A percentile compares a stretch with the other conserved stretches of the same genome.
phyloP scores from a whole-genome alignment of 202 grass and related monocot genomes.

The Zoysia matrella region DNA sequence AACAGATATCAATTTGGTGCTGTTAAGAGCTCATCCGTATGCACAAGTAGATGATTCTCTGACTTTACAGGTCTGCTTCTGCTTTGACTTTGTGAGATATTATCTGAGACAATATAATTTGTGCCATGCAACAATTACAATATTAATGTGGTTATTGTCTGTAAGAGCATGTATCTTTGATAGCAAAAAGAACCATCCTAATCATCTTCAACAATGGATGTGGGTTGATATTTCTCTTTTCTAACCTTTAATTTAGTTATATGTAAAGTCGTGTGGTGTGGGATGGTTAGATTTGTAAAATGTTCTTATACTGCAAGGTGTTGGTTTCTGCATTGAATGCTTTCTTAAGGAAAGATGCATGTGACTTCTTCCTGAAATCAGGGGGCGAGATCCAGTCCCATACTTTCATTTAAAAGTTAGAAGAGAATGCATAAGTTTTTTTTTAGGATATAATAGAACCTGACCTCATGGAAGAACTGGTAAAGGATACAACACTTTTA shows the following conservation, averaged over 20 bases:
- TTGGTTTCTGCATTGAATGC: conserved; percentile 5
- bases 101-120: background rate
- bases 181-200: conserved; percentile 4
- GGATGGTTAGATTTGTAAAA: conserved; percentile 16
- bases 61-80: conserved; percentile 73
- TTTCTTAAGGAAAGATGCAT: background rate
- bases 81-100: conserved; percentile 7
- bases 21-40: conserved; percentile 80
- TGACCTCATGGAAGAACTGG: background rate
- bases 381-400: background rate
- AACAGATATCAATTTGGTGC: conserved; percentile 42
- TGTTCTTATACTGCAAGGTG: background rate
- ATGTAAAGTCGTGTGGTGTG: background rate
- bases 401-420: conserved; percentile 1
- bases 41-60: conserved; percentile 85
- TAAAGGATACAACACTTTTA: background rate
- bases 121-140: background rate
- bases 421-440: background rate
- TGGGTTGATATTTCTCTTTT: conserved; percentile 19
- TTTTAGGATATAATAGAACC: background rate
- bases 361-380: background rate
- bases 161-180: background rate
- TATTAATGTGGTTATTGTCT: no score
- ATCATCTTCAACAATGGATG: conserved; percentile 17
- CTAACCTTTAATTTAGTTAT: background rate